Percentiles rank a stretch among this genome's conserved stretches.
Evolutionary conservation across 306 rosid species (phyloP).

Genomic region (Urtica urens): DNA sequence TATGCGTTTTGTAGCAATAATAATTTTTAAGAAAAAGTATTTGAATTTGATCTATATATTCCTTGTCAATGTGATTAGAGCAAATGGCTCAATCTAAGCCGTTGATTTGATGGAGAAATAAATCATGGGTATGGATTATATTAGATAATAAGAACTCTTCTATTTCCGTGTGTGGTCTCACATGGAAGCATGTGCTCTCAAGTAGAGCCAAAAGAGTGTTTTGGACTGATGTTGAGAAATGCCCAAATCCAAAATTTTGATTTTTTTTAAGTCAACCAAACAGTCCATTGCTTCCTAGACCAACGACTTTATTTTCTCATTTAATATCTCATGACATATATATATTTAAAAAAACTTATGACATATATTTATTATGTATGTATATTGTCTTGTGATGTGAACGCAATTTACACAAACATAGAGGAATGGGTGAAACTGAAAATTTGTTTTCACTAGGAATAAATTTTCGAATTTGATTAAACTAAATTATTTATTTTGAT

Average conservation of each 20-base stretch:
- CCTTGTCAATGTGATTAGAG: neutral
- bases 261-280: slow-evolving; percentile 44
- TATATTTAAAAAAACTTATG: too few relatives aligned
- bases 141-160: slow-evolving; percentile 19
- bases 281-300: slow-evolving; percentile 13
- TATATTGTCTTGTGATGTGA: too few relatives aligned
- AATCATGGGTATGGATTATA: neutral
- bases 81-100: slow-evolving; percentile 20
- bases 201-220: slow-evolving; percentile 31
- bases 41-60: neutral
- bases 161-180: slow-evolving; percentile 25
- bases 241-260: slow-evolving; percentile 23
- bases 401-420: slow-evolving; percentile 6
- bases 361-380: too few relatives aligned
- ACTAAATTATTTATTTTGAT: too few relatives aligned
- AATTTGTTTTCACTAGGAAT: too few relatives aligned
- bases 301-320: too few relatives aligned
- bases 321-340: too few relatives aligned
- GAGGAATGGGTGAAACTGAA: neutral
- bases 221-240: slow-evolving; percentile 44
- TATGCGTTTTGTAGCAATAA: slow-evolving; percentile 16
- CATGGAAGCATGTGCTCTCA: slow-evolving; percentile 61
- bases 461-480: too few relatives aligned
- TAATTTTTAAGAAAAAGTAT: slow-evolving; percentile 18
- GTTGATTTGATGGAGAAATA: slow-evolving; percentile 3